These are phyloP conservation scores for Leccinum pellstonianum DNA, from an alignment of 768 basidiomycete species.

Conservation along the genomic window DNA sequence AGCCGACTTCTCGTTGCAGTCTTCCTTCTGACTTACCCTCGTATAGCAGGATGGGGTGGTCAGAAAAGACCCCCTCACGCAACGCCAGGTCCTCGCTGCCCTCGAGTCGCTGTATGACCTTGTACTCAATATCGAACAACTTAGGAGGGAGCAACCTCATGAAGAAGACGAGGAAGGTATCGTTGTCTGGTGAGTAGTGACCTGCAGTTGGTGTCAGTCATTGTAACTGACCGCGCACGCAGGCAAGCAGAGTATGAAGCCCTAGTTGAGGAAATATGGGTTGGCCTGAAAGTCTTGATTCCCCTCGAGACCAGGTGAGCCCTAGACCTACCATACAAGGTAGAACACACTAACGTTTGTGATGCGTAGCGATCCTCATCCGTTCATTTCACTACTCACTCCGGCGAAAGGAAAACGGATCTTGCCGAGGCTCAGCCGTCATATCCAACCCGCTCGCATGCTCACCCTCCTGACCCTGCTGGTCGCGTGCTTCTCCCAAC, in stretches of 20 bases:
- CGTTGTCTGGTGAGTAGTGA: constrained; percentile 43
- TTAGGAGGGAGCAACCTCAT: constrained; percentile 73
- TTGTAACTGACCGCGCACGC: constrained; percentile 6
- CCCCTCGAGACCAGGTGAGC: constrained; percentile 89
- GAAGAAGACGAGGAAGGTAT: constrained; percentile 46
- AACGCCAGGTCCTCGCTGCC: constrained; percentile 72
- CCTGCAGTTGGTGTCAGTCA: background rate
- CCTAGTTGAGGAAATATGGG: constrained; percentile 74
- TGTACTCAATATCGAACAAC: constrained; percentile 81
- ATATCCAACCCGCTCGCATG: constrained; percentile 75
- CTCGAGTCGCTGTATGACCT: constrained; percentile 86
- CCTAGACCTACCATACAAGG: background rate
- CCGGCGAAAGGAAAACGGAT: constrained; percentile 93
- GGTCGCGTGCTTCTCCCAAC: constrained; percentile 90
- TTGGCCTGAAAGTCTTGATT: constrained; percentile 78
- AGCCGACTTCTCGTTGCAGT: constrained; percentile 8
- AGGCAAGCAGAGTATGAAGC: constrained; percentile 61
- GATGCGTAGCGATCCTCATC: constrained; percentile 77
- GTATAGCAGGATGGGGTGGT: constrained; percentile 60
- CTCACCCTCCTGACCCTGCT: constrained; percentile 87
- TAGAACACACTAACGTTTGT: constrained; percentile 1
- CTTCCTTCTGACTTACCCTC: background rate
- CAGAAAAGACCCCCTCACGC: constrained; percentile 70
- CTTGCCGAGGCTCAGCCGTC: constrained; percentile 83
- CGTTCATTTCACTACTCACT: constrained; percentile 88